phyloP scores from a whole-genome alignment of 1,284 basidiomycete genomes.

The Stygiomarasmius scandens region DNA sequence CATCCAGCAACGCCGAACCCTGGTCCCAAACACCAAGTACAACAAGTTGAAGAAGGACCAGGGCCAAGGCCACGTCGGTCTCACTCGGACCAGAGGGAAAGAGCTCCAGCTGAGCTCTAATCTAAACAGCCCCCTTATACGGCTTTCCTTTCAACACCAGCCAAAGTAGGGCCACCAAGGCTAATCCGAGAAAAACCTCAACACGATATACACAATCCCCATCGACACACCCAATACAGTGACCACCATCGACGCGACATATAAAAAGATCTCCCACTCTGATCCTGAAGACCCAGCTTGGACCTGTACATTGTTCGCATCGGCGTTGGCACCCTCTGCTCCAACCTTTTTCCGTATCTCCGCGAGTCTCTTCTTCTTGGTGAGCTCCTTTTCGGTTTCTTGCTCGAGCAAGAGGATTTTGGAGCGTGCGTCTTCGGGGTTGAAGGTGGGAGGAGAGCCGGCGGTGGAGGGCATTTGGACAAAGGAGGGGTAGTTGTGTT shows the following conservation, averaged over 20 bases:
- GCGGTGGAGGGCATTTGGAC: conserved; percentile 49
- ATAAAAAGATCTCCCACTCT: conserved; percentile 40
- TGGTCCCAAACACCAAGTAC: no score
- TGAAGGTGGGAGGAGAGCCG: conserved; percentile 35
- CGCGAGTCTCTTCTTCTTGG: conserved; percentile 47
- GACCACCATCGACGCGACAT: conserved; percentile 43
- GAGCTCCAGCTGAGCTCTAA: no score
- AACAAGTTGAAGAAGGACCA: no score
- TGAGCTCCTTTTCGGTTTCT: conserved; percentile 38
- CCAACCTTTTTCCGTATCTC: conserved; percentile 25
- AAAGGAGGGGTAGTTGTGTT: conserved; percentile 88
- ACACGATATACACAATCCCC: conserved; percentile 34
- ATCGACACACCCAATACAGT: conserved; percentile 39
- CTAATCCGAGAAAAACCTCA: conserved; percentile 25
- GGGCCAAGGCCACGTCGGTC: no score
- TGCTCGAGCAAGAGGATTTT: conserved; percentile 46
- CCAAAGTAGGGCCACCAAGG: no score
- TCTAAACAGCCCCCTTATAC: no score
- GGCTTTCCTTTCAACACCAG: no score
- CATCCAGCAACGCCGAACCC: no score
- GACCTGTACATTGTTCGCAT: conserved; percentile 8
- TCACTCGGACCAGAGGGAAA: no score
- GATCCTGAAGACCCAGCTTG: conserved; percentile 20
- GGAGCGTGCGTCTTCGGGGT: conserved; percentile 59
- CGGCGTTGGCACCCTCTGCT: conserved; percentile 14